These are phyloP conservation scores for Apophysomyces ossiformis DNA, from an alignment of 371 early-diverging fungal species.

Conservation along the genomic window DNA sequence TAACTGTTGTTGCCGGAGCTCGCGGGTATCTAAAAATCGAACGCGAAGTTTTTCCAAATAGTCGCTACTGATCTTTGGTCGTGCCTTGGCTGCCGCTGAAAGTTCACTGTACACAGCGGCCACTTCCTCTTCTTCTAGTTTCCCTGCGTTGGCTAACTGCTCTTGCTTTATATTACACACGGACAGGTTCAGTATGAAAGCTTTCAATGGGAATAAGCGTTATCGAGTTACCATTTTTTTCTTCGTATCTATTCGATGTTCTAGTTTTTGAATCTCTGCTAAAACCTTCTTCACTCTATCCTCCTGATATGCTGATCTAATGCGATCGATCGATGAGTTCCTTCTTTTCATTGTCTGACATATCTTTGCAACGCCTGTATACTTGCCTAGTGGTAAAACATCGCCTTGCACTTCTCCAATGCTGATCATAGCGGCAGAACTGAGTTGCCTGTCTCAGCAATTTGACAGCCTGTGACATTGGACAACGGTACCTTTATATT, in stretches of 20 bases:
- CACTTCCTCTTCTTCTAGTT: constrained; percentile 31
- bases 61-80: constrained; percentile 49
- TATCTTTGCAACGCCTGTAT: not conserved
- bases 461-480: constrained; percentile 2
- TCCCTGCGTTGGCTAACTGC: constrained; percentile 15
- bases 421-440: not conserved
- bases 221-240: not conserved
- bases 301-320: constrained; percentile 2
- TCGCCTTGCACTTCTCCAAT: constrained; percentile 7
- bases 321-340: not conserved
- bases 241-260: constrained; percentile 11
- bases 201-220: not conserved
- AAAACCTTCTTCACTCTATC: constrained; percentile 10
- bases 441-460: constrained; percentile 9
- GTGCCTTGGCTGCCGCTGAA: constrained; percentile 29
- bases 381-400: not conserved
- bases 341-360: not conserved
- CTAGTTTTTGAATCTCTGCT: constrained; percentile 1
- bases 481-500: not conserved
- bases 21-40: constrained; percentile 50
- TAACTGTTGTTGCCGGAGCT: not conserved
- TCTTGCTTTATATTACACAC: constrained; percentile 13
- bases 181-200: no score
- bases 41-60: constrained; percentile 51
- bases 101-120: constrained; percentile 39